Evolutionary conservation across 2,329 filamentous ascomycete genomes (phyloP).

Genomic region (Fusarium sp.): DNA sequence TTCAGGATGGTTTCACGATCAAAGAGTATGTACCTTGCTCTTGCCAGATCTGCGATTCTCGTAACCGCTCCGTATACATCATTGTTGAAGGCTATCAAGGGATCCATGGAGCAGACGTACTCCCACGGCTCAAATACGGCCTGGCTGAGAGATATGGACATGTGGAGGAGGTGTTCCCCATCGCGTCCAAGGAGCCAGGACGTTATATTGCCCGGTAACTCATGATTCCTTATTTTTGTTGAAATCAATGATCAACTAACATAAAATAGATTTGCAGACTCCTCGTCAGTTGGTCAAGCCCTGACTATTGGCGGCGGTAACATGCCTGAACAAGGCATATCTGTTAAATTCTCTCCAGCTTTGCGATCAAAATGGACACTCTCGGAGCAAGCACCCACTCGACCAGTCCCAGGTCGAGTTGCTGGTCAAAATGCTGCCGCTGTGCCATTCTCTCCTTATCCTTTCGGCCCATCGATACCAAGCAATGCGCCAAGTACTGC

Average conservation of each 20-base stretch:
- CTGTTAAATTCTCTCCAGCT: conserved; percentile 44
- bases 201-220: conserved; percentile 49
- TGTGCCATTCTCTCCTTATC: conserved; percentile 11
- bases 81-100: conserved; percentile 16
- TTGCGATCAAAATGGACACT: conserved; percentile 50
- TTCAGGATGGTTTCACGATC: conserved; percentile 2
- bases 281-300: conserved; percentile 45
- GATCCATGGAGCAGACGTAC: conserved; percentile 36
- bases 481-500: not conserved
- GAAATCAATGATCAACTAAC: not conserved
- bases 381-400: conserved; percentile 2
- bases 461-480: not conserved
- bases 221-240: not conserved
- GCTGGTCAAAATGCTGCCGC: not conserved
- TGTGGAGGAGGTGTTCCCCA: conserved; percentile 47
- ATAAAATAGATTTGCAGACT: conserved; percentile 42
- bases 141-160: conserved; percentile 45
- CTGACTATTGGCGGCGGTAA: conserved; percentile 37
- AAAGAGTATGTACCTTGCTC: conserved; percentile 47
- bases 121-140: conserved; percentile 47
- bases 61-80: conserved; percentile 50
- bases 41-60: conserved; percentile 46
- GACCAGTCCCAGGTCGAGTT: not conserved
- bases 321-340: conserved; percentile 45
- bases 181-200: conserved; percentile 17